Evolutionary conservation across 257 asterid species (phyloP).

Genomic region (Anisodus tanguticus): DNA sequence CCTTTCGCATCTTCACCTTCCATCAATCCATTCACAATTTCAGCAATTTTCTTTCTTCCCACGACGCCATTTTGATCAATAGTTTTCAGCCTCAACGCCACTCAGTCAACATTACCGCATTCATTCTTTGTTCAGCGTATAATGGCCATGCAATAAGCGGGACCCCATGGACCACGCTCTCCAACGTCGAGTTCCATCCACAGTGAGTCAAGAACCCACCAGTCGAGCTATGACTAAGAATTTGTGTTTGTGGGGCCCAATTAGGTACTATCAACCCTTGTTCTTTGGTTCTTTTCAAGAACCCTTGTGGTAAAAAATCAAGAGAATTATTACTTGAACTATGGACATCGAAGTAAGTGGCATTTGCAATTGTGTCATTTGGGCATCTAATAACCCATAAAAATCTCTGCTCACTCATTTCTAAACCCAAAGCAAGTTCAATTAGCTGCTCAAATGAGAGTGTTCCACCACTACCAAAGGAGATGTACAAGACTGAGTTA

Average conservation of each 20-base stretch:
- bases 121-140: conserved; percentile 54
- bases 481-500: conserved; percentile 41
- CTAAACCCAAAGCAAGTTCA: conserved; percentile 63
- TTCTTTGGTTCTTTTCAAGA: conserved; percentile 46
- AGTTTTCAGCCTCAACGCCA: conserved; percentile 34
- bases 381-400: conserved; percentile 64
- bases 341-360: conserved; percentile 39
- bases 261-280: conserved; percentile 51
- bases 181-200: conserved; percentile 60
- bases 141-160: conserved; percentile 60
- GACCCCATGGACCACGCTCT: conserved; percentile 48
- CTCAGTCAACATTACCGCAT: conserved; percentile 42
- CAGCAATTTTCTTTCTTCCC: conserved; percentile 30
- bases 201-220: conserved; percentile 59
- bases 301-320: conserved; percentile 56
- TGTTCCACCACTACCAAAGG: conserved; percentile 51
- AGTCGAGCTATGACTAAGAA: conserved; percentile 47
- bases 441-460: conserved; percentile 34
- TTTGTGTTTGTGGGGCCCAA: conserved; percentile 62
- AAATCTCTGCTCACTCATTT: conserved; percentile 60
- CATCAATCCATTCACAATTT: conserved; percentile 26
- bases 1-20: conserved; percentile 41
- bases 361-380: conserved; percentile 32
- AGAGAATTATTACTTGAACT: conserved; percentile 38
- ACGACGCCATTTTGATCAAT: conserved; percentile 30